phyloP scores from a whole-genome alignment of 2,329 filamentous ascomycete genomes.

The Fusarium graminum region DNA sequence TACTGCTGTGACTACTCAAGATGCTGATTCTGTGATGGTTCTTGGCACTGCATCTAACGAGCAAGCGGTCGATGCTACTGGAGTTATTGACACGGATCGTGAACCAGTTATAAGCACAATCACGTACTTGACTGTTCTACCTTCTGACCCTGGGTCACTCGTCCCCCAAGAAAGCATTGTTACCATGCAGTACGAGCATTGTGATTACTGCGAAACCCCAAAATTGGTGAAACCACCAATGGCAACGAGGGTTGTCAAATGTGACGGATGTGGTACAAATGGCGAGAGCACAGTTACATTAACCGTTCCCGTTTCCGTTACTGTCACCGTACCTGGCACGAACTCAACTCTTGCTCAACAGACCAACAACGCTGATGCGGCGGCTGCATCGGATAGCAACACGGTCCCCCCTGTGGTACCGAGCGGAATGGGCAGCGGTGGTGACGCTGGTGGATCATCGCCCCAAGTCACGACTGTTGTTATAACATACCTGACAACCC shows the following conservation, averaged over 20 bases:
- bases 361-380: slow-evolving; percentile 9
- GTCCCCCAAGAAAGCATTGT: slow-evolving; percentile 52
- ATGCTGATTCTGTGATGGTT: slow-evolving; percentile 1
- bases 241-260: slow-evolving; percentile 42
- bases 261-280: slow-evolving; percentile 41
- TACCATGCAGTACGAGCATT: slow-evolving; percentile 48
- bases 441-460: slow-evolving; percentile 1
- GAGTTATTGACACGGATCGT: slow-evolving; percentile 3
- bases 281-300: slow-evolving; percentile 44
- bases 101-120: slow-evolving; percentile 39
- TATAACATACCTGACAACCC: slow-evolving; percentile 37
- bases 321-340: slow-evolving; percentile 2
- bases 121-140: slow-evolving; percentile 46
- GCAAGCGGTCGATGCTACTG: slow-evolving; percentile 4
- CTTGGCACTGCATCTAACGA: not conserved
- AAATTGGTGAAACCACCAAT: slow-evolving; percentile 35
- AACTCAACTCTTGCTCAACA: slow-evolving; percentile 6
- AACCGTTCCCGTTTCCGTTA: slow-evolving; percentile 41
- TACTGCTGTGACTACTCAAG: not conserved
- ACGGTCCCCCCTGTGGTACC: slow-evolving; percentile 22
- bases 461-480: slow-evolving; percentile 26
- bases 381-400: slow-evolving; percentile 3
- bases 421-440: slow-evolving; percentile 4
- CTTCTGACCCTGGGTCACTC: slow-evolving; percentile 53
- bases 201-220: slow-evolving; percentile 41